Percentiles rank a stretch among this genome's conserved stretches.
These are phyloP conservation scores for Rhynchospora pubera DNA, from an alignment of 176 grass and related monocot species.

Conservation along the genomic window DNA sequence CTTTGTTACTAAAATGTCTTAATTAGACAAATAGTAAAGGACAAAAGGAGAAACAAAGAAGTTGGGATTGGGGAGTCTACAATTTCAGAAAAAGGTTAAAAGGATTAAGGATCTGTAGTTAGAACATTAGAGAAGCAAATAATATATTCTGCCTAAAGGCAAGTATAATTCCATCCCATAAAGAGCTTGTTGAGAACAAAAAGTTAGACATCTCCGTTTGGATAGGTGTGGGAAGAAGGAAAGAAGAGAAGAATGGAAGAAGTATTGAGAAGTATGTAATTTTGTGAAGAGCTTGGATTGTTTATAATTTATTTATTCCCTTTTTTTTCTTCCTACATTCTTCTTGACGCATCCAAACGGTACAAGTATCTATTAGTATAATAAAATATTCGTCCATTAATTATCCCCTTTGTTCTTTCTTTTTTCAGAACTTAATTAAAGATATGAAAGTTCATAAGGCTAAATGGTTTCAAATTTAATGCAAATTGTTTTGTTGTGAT, in stretches of 20 bases:
- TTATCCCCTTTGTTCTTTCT: neutral
- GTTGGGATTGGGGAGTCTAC: neutral
- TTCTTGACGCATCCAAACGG: too few relatives aligned
- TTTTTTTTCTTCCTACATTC: too few relatives aligned
- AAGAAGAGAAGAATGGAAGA: too few relatives aligned
- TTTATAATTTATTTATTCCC: too few relatives aligned
- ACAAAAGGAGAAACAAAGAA: neutral
- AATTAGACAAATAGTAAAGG: too few relatives aligned
- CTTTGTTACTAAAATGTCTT: too few relatives aligned
- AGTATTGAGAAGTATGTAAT: too few relatives aligned
- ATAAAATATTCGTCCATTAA: neutral
- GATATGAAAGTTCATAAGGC: neutral
- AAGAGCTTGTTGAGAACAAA: neutral
- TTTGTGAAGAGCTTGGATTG: too few relatives aligned
- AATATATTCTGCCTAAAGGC: neutral
- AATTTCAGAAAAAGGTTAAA: neutral
- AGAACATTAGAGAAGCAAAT: neutral
- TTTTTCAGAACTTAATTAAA: neutral
- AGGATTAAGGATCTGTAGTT: neutral
- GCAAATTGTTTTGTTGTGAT: neutral
- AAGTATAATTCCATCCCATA: conserved; percentile 6
- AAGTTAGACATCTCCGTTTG: neutral
- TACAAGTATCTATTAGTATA: neutral
- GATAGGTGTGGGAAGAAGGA: too few relatives aligned
- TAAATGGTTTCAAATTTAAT: neutral